Conservation (phyloP, 2,329 filamentous ascomycete genomes). For the Thermoascus crustaceus region DNA sequence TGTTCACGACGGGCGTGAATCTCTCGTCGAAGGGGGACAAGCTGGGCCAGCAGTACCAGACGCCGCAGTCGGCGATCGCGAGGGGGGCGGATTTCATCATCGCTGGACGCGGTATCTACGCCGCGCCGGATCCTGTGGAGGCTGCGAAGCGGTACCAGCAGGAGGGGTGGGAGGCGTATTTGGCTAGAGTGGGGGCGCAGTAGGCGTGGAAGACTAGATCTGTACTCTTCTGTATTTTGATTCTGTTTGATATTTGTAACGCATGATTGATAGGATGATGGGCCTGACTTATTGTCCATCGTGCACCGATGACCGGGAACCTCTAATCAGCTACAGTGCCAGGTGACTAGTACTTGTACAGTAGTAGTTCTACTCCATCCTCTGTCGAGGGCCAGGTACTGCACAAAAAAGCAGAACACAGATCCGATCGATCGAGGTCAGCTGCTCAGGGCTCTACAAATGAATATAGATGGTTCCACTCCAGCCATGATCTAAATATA, state of each 20-base stretch:
- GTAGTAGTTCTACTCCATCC: too few species aligned
- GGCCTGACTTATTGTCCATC: too few species aligned
- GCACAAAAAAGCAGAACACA: too few species aligned
- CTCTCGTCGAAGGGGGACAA: conserved; percentile 40
- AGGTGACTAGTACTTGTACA: too few species aligned
- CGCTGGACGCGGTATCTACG: conserved; percentile 40
- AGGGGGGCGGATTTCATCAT: conserved; percentile 43
- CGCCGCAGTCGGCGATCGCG: conserved; percentile 36
- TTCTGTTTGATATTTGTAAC: not conserved
- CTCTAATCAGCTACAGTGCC: too few species aligned
- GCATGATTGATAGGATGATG: not conserved
- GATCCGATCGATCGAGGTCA: too few species aligned
- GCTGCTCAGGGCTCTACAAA: too few species aligned
- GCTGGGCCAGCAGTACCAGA: conserved; percentile 43
- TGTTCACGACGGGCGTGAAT: conserved; percentile 43
- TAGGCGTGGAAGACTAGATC: too few species aligned
- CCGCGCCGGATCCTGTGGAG: conserved; percentile 36
- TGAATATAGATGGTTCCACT: too few species aligned
- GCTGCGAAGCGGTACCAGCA: conserved; percentile 37
- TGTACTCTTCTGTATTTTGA: not conserved
- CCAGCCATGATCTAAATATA: too few species aligned
- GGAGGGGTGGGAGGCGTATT: conserved; percentile 41
- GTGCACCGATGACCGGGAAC: too few species aligned
- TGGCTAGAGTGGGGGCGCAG: conserved; percentile 24
- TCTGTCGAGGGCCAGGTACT: too few species aligned